Conservation (phyloP, 495 filamentous ascomycete species). For the Amphirosellinia nigrospora region DNA sequence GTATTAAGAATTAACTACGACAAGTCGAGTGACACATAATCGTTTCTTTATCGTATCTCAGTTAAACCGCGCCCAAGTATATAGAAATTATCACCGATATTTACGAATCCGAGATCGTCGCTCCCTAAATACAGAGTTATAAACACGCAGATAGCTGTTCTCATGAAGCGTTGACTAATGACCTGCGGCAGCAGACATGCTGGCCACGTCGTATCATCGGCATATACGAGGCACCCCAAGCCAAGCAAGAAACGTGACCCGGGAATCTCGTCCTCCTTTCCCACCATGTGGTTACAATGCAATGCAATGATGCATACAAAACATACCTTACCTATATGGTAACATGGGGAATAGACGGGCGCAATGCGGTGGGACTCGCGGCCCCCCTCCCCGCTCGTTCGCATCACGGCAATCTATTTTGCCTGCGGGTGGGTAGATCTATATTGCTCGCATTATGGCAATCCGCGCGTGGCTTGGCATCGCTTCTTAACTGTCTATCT, state of each 20-base stretch:
- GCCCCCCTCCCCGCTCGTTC: background rate
- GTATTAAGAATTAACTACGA: too few species aligned
- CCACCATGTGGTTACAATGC: slow-evolving; percentile 4
- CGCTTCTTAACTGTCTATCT: background rate
- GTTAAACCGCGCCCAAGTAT: too few species aligned
- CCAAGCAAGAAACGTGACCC: background rate
- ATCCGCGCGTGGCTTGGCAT: background rate
- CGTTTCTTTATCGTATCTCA: too few species aligned
- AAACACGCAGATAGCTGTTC: background rate
- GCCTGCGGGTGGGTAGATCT: background rate
- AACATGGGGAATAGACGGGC: background rate
- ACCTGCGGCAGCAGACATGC: too few species aligned
- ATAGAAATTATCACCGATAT: too few species aligned
- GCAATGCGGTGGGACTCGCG: slow-evolving; percentile 11
- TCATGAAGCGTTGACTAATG: too few species aligned
- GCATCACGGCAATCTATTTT: slow-evolving; percentile 14
- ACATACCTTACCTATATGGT: background rate
- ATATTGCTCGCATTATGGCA: slow-evolving; percentile 1
- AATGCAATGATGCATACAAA: too few species aligned
- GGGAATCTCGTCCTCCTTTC: background rate
- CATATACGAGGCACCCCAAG: background rate
- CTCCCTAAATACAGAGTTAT: background rate
- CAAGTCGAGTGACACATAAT: too few species aligned
- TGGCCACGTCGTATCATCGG: background rate
- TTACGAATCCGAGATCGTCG: background rate